These are phyloP conservation scores for Ceratocystis variospora DNA, from an alignment of 2,329 filamentous ascomycete genomes.

Conservation along the genomic window DNA sequence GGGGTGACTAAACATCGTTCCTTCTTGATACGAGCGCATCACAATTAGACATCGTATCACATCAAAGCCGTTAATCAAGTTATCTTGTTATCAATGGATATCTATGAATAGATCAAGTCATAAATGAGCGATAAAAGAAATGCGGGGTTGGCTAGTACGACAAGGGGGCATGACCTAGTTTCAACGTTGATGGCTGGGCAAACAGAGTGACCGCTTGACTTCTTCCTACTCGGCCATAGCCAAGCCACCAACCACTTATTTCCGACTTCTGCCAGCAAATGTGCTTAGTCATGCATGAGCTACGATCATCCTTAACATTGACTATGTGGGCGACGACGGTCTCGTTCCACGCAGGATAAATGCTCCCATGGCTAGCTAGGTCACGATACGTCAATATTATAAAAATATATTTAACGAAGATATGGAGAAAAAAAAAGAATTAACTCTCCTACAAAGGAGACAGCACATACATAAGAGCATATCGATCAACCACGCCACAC, in stretches of 20 bases:
- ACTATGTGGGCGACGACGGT: too few species aligned
- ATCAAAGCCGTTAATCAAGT: neutral
- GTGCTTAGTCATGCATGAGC: too few species aligned
- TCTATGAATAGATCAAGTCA: neutral
- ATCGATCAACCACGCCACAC: neutral
- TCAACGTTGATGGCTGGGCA: too few species aligned
- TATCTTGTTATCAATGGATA: neutral
- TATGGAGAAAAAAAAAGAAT: too few species aligned
- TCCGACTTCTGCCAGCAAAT: too few species aligned
- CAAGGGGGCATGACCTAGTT: neutral
- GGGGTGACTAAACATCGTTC: neutral
- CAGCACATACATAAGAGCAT: neutral
- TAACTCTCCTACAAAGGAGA: neutral
- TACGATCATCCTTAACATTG: too few species aligned
- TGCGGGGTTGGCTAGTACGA: neutral
- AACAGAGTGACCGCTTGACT: too few species aligned
- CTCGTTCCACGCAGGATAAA: too few species aligned
- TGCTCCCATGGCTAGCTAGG: too few species aligned
- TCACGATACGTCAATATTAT: too few species aligned
- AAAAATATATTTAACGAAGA: neutral
- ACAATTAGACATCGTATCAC: neutral
- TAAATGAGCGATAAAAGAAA: constrained; percentile 8
- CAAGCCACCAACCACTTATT: too few species aligned
- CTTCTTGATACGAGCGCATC: neutral
- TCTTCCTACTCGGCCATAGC: too few species aligned